A percentile compares a stretch with the other conserved stretches of the same genome.
Evolutionary conservation across 257 asterid genomes (phyloP).

Genomic region (Paulownia fortunei): DNA sequence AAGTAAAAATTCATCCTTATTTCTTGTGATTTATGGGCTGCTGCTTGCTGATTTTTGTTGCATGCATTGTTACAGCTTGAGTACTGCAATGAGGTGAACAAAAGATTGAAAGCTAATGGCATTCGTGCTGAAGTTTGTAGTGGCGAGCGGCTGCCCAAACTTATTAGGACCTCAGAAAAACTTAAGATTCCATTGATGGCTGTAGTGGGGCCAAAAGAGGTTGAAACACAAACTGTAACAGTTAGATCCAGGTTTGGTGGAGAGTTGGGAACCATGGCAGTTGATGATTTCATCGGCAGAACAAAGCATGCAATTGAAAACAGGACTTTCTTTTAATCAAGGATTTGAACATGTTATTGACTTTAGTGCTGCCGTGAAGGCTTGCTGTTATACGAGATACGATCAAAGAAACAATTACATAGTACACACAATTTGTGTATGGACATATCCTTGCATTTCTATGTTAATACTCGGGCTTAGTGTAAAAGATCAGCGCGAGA

Average conservation of each 20-base stretch:
- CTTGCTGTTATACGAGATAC: not conserved
- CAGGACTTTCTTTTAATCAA: slow-evolving; percentile 52
- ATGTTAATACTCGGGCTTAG: not conserved
- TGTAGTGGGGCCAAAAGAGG: slow-evolving; percentile 89
- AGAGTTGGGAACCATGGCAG: slow-evolving; percentile 78
- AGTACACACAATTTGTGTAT: not conserved
- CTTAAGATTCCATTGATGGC: slow-evolving; percentile 93
- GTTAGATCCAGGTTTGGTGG: slow-evolving; percentile 85
- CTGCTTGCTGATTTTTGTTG: slow-evolving; percentile 21
- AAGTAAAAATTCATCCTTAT: not conserved
- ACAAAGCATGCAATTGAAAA: slow-evolving; percentile 61
- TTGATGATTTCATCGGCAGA: slow-evolving; percentile 70
- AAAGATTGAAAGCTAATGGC: slow-evolving; percentile 63
- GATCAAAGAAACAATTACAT: not conserved
- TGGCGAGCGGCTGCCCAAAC: slow-evolving; percentile 87
- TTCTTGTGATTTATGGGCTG: not conserved
- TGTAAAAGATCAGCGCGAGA: not conserved
- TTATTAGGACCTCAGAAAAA: slow-evolving; percentile 84
- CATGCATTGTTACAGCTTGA: slow-evolving; percentile 58
- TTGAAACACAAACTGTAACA: slow-evolving; percentile 67
- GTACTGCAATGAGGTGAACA: slow-evolving; percentile 70
- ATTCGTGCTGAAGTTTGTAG: slow-evolving; percentile 79
- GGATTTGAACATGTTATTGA: not conserved
- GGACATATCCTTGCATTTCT: not conserved
- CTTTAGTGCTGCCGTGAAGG: not conserved